Evolutionary conservation across 2,329 filamentous ascomycete species (phyloP).

Genomic region (Phialocephala subalpina): DNA sequence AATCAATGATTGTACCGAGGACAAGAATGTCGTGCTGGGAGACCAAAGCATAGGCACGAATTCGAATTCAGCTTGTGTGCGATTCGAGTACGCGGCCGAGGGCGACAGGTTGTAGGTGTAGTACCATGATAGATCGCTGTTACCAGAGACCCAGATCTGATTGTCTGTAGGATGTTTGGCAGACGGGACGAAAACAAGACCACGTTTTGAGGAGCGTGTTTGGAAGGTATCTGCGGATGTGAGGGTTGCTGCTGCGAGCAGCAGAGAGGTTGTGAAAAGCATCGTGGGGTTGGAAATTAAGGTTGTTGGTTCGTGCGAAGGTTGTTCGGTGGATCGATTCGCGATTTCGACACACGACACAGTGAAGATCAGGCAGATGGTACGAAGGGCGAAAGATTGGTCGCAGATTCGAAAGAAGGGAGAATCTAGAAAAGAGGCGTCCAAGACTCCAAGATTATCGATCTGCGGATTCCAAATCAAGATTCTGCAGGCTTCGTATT

Average conservation of each 20-base stretch:
- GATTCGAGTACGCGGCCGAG: conserved; percentile 56
- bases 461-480: conserved; percentile 8
- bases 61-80: conserved; percentile 65
- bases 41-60: conserved; percentile 86
- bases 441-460: not conserved
- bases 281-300: conserved; percentile 13
- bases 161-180: conserved; percentile 65
- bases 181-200: conserved; percentile 71
- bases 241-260: conserved; percentile 23
- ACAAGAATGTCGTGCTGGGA: conserved; percentile 64
- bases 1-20: conserved; percentile 57
- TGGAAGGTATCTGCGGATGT: conserved; percentile 22
- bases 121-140: conserved; percentile 78
- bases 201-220: conserved; percentile 66
- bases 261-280: conserved; percentile 22
- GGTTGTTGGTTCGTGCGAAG: not conserved
- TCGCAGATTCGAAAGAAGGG: not conserved
- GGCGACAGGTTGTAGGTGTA: conserved; percentile 77
- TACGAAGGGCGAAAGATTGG: not conserved
- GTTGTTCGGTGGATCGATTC: not conserved
- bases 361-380: not conserved
- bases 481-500: conserved; percentile 12
- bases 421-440: not conserved
- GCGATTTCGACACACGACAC: not conserved
- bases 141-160: conserved; percentile 65